Conservation (phyloP, 768 basidiomycete species). For the Suillus weaverae region DNA sequence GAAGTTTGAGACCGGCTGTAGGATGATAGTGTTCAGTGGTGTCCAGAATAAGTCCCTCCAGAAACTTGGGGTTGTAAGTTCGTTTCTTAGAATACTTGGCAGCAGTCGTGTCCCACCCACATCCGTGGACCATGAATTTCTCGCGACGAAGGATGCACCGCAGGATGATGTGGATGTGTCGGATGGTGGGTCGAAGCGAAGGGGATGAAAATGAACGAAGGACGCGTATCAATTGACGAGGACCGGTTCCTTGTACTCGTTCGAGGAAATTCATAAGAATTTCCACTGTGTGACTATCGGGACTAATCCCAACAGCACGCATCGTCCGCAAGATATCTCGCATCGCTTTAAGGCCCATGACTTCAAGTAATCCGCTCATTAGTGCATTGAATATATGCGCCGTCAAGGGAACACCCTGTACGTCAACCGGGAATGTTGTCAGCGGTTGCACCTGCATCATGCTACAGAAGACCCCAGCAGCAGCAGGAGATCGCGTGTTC, state of each 20-base stretch:
- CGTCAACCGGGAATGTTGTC: conserved; percentile 22
- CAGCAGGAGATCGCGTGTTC: conserved; percentile 23
- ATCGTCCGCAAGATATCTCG: conserved; percentile 54
- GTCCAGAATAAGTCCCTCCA: conserved; percentile 15
- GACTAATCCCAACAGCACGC: conserved; percentile 47
- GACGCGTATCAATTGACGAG: conserved; percentile 47
- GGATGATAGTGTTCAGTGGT: conserved; percentile 46
- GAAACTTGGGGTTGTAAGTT: conserved; percentile 16
- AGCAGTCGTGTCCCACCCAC: conserved; percentile 47
- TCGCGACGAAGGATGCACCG: conserved; percentile 53
- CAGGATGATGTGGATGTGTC: conserved; percentile 58
- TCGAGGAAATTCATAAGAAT: conserved; percentile 55
- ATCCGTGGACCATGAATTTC: conserved; percentile 42
- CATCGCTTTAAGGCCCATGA: conserved; percentile 50
- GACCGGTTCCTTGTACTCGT: conserved; percentile 41
- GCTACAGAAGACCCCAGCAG: conserved; percentile 9
- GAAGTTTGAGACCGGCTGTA: conserved; percentile 43
- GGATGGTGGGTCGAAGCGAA: conserved; percentile 47
- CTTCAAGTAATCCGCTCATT: conserved; percentile 48
- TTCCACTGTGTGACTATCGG: conserved; percentile 55
- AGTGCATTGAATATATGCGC: conserved; percentile 62
- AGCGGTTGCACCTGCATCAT: conserved; percentile 20
- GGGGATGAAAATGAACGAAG: conserved; percentile 46
- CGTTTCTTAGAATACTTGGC: conserved; percentile 38
- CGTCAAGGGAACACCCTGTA: conserved; percentile 36